phyloP scores from a whole-genome alignment of 1,284 basidiomycete genomes.

The Cryptococcus hybrid region DNA sequence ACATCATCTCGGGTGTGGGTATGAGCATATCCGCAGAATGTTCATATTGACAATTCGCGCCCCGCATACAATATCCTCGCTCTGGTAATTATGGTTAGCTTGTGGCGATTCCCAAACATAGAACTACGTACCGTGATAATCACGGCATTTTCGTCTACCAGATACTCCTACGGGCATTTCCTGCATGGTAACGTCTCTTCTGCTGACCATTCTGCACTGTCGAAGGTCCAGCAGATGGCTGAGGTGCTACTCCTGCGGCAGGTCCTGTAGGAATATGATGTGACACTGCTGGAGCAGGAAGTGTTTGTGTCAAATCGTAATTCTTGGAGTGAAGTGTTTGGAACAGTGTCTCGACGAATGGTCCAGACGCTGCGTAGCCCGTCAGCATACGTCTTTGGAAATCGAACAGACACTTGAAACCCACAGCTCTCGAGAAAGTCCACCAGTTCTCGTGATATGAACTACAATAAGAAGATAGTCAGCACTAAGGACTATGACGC shows the following conservation, averaged over 20 bases:
- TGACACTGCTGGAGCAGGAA: slow-evolving; percentile 23
- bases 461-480: slow-evolving; percentile 18
- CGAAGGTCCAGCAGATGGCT: slow-evolving; percentile 26
- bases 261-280: slow-evolving; percentile 24
- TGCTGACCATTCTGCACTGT: slow-evolving; percentile 2
- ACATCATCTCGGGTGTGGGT: slow-evolving; percentile 52
- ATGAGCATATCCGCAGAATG: slow-evolving; percentile 64
- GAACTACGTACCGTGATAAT: slow-evolving; percentile 76
- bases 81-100: slow-evolving; percentile 54
- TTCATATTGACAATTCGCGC: slow-evolving; percentile 85
- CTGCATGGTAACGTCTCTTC: slow-evolving; percentile 1
- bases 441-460: slow-evolving; percentile 72
- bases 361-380: slow-evolving; percentile 58
- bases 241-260: neutral
- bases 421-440: slow-evolving; percentile 74
- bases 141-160: slow-evolving; percentile 59
- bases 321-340: slow-evolving; percentile 75
- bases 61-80: slow-evolving; percentile 85
- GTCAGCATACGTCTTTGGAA: too few relatives aligned
- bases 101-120: neutral
- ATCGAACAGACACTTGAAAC: neutral
- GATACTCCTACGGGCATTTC: slow-evolving; percentile 1
- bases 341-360: slow-evolving; percentile 83
- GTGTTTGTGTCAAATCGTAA: slow-evolving; percentile 59
- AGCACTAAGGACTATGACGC: slow-evolving; percentile 2